phyloP scores from a whole-genome alignment of 768 basidiomycete genomes.

The Leccinum disarticulatum region DNA sequence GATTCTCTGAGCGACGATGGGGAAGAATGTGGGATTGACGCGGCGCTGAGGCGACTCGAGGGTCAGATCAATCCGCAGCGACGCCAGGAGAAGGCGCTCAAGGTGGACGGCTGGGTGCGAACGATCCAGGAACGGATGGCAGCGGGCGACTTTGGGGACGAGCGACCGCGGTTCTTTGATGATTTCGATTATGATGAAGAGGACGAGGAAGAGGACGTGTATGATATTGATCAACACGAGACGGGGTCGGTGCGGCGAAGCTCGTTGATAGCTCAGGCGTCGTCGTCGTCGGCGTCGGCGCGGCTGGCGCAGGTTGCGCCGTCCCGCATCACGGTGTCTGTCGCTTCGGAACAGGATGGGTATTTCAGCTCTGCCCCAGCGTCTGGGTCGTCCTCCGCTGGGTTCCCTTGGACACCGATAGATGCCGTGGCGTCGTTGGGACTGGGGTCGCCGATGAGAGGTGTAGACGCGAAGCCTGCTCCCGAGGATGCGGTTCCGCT shows the following conservation, averaged over 20 bases:
- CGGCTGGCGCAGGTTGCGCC: conserved; percentile 7
- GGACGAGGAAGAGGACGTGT: conserved; percentile 36
- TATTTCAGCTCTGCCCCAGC: conserved; percentile 21
- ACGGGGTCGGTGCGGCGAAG: conserved; percentile 25
- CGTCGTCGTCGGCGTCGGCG: background rate
- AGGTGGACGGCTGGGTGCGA: conserved; percentile 82
- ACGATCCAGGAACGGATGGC: conserved; percentile 66
- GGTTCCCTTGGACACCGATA: conserved; percentile 16
- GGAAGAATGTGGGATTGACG: conserved; percentile 78
- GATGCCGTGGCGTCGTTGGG: conserved; percentile 6
- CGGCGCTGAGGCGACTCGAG: conserved; percentile 76
- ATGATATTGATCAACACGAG: conserved; percentile 33
- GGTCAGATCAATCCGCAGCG: conserved; percentile 78
- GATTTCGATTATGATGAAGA: conserved; percentile 41
- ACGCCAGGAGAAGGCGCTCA: conserved; percentile 67
- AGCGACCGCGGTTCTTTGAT: conserved; percentile 55
- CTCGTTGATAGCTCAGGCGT: background rate
- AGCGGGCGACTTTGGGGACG: conserved; percentile 62
- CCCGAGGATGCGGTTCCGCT: conserved; percentile 63
- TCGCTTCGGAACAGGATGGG: conserved; percentile 22
- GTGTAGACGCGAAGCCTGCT: conserved; percentile 47
- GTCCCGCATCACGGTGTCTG: conserved; percentile 23
- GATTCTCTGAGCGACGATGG: conserved; percentile 74
- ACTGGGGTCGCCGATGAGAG: conserved; percentile 31
- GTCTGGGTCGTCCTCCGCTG: conserved; percentile 20